These are phyloP conservation scores for Malus hybrid DNA, from an alignment of 331 rosid species.

Conservation along the genomic window DNA sequence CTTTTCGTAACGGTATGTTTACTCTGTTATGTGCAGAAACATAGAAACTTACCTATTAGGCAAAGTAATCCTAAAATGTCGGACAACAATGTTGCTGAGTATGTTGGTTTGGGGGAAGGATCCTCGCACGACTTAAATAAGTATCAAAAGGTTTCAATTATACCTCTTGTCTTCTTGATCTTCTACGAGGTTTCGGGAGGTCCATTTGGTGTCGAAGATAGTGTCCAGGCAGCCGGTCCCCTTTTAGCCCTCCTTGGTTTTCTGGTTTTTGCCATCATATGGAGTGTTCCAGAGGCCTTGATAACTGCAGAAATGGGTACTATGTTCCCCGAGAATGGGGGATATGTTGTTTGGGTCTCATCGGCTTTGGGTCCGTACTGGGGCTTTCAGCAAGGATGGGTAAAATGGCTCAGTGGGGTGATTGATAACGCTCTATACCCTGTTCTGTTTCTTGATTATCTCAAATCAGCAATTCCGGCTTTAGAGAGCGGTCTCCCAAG, in stretches of 20 bases:
- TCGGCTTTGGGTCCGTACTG: slow-evolving; percentile 58
- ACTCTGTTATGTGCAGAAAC: neutral
- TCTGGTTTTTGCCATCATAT: slow-evolving; percentile 41
- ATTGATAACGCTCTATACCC: slow-evolving; percentile 60
- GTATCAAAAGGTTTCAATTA: slow-evolving; percentile 5
- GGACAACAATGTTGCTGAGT: neutral
- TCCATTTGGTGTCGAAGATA: slow-evolving; percentile 57
- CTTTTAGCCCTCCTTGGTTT: slow-evolving; percentile 50
- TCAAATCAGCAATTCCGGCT: slow-evolving; percentile 41
- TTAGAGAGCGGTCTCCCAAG: slow-evolving; percentile 38
- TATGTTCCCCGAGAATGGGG: slow-evolving; percentile 63
- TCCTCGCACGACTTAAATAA: neutral
- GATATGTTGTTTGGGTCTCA: slow-evolving; percentile 63
- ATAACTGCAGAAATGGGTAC: slow-evolving; percentile 62
- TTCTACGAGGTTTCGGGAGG: slow-evolving; percentile 67
- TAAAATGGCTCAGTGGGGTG: slow-evolving; percentile 62
- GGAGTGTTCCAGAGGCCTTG: slow-evolving; percentile 63
- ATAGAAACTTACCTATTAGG: neutral
- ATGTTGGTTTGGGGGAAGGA: slow-evolving; percentile 5
- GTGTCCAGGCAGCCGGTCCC: slow-evolving; percentile 55
- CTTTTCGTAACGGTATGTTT: neutral
- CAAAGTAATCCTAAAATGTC: neutral
- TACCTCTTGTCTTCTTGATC: slow-evolving; percentile 48
- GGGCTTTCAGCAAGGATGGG: slow-evolving; percentile 66
- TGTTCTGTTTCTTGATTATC: slow-evolving; percentile 47